Evolutionary conservation across 2,329 filamentous ascomycete species (phyloP).

Genomic region (Stagonosporopsis rhizophila): DNA sequence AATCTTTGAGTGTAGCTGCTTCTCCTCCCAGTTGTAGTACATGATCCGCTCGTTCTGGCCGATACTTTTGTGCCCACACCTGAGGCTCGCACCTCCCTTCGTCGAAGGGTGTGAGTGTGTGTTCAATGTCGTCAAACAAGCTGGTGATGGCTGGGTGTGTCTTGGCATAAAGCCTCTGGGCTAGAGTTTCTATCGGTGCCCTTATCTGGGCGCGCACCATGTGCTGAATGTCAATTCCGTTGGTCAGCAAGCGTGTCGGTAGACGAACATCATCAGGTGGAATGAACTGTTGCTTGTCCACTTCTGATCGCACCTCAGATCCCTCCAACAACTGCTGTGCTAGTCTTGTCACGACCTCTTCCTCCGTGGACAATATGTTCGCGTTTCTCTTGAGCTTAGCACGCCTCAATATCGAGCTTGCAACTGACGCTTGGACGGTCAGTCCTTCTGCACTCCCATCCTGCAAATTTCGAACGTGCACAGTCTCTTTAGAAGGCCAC

Average conservation of each 20-base stretch:
- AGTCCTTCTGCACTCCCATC: background rate
- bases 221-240: constrained; percentile 50
- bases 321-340: constrained; percentile 26
- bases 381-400: constrained; percentile 53
- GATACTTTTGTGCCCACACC: constrained; percentile 85
- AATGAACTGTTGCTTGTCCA: constrained; percentile 17
- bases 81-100: constrained; percentile 74
- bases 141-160: constrained; percentile 66
- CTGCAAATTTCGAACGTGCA: constrained; percentile 46
- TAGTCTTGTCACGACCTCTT: constrained; percentile 37
- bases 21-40: constrained; percentile 80
- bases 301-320: background rate
- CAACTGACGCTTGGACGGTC: background rate
- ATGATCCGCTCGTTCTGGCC: constrained; percentile 71
- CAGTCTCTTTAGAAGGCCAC: constrained; percentile 73
- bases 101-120: constrained; percentile 79
- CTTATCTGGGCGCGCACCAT: constrained; percentile 41
- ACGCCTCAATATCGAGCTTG: constrained; percentile 16
- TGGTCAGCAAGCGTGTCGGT: constrained; percentile 48
- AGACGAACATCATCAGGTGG: constrained; percentile 38
- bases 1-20: constrained; percentile 74
- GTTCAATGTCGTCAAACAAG: constrained; percentile 67
- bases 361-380: constrained; percentile 26
- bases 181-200: constrained; percentile 17
- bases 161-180: constrained; percentile 3